These are phyloP conservation scores for Zygosaccharomyces kombuchaensis DNA, from an alignment of 805 yeast species.

Conservation along the genomic window DNA sequence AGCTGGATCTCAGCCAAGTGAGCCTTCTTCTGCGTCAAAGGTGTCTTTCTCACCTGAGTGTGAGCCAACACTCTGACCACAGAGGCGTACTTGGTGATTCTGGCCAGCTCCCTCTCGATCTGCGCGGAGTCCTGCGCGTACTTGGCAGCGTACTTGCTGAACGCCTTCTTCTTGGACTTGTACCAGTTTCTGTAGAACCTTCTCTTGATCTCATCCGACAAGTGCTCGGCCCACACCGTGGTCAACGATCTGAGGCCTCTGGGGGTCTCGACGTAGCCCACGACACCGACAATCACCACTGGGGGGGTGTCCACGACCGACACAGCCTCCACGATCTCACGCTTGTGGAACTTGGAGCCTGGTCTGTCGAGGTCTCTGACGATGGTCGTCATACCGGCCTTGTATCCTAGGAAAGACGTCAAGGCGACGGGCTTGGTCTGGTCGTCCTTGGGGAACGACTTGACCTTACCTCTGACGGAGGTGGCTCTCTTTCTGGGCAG, in stretches of 20 bases:
- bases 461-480: conserved; percentile 96
- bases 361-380: conserved; percentile 99
- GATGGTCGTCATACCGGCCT: conserved; percentile 99
- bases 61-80: conserved; percentile 99
- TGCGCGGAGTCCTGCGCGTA: conserved; percentile 87
- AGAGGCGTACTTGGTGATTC: conserved; percentile 96
- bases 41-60: conserved; percentile 99
- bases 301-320: conserved; percentile 99
- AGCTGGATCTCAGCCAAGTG: conserved; percentile 99
- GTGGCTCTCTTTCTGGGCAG: conserved; percentile 99
- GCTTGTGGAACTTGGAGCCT: conserved; percentile 99
- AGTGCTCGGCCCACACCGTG: conserved; percentile 99
- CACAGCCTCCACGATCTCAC: conserved; percentile 99
- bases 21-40: conserved; percentile 98
- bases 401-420: conserved; percentile 99
- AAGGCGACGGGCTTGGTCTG: conserved; percentile 96
- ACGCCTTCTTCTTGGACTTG: conserved; percentile 99
- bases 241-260: conserved; percentile 99
- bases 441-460: conserved; percentile 99
- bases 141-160: conserved; percentile 99
- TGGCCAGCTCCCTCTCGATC: conserved; percentile 93
- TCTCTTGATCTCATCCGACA: conserved; percentile 98
- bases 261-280: conserved; percentile 99
- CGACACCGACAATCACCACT: conserved; percentile 98
- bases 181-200: conserved; percentile 99